Percentiles rank a stretch among this genome's conserved stretches.
Conservation (phyloP, 768 basidiomycete species). For the Russula vinacea region DNA sequence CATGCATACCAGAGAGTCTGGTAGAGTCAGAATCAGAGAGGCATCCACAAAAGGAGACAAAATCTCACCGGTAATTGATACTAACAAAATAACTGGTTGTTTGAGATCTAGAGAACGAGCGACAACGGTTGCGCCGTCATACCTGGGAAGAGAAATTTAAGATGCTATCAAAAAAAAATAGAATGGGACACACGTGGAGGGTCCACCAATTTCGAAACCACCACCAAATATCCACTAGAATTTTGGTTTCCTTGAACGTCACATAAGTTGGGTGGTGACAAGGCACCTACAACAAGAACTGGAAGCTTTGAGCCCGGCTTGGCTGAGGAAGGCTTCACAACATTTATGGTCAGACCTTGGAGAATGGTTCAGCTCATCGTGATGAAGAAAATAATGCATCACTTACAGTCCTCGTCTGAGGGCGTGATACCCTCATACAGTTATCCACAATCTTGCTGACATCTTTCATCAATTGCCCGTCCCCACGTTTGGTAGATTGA, state of each 20-base stretch:
- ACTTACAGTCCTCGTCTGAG: slow-evolving; percentile 31
- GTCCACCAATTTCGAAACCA: slow-evolving; percentile 22
- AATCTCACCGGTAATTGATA: slow-evolving; percentile 33
- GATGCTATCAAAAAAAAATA: background rate
- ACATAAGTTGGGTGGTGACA: background rate
- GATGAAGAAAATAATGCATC: background rate
- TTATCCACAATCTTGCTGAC: background rate
- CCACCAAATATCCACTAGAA: slow-evolving; percentile 34
- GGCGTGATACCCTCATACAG: slow-evolving; percentile 18
- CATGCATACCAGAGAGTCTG: slow-evolving; percentile 25
- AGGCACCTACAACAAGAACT: slow-evolving; percentile 31
- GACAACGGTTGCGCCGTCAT: slow-evolving; percentile 32
- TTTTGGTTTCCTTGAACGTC: background rate
- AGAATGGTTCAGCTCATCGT: background rate
- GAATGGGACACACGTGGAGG: slow-evolving; percentile 16
- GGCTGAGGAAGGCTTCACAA: slow-evolving; percentile 28
- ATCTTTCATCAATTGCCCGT: background rate
- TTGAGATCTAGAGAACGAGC: slow-evolving; percentile 31
- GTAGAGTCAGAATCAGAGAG: background rate
- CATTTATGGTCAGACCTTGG: slow-evolving; percentile 33
- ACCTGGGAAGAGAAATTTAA: slow-evolving; percentile 13
- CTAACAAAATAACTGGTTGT: slow-evolving; percentile 34
- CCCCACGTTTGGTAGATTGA: slow-evolving; percentile 18
- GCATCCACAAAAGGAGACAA: background rate
- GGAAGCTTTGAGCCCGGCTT: slow-evolving; percentile 27